Conservation (phyloP, 1,139 yeast genomes). For the Yamadazyma jaroonii region DNA sequence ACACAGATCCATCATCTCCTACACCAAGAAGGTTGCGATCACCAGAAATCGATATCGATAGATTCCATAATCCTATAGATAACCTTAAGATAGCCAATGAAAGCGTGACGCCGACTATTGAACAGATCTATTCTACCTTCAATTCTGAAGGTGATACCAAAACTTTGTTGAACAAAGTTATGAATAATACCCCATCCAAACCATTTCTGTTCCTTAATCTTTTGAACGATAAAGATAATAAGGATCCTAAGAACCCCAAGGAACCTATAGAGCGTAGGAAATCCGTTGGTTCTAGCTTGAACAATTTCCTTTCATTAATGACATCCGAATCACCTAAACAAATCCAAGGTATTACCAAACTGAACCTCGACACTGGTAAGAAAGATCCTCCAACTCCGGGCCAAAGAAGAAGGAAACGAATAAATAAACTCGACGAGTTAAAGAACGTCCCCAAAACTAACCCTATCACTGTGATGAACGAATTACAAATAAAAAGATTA, state of each 20-base stretch:
- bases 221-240: constrained; percentile 3
- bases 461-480: constrained; percentile 20
- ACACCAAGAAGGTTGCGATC: neutral
- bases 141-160: constrained; percentile 9
- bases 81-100: constrained; percentile 23
- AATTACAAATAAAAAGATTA: constrained; percentile 24
- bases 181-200: constrained; percentile 11
- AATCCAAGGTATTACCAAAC: constrained; percentile 5
- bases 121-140: constrained; percentile 21
- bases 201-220: constrained; percentile 13
- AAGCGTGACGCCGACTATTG: constrained; percentile 27
- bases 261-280: neutral
- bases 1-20: neutral
- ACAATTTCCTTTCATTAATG: constrained; percentile 13
- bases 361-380: constrained; percentile 4
- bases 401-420: constrained; percentile 6
- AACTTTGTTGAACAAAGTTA: constrained; percentile 20
- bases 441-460: constrained; percentile 16
- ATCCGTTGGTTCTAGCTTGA: constrained; percentile 10
- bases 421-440: constrained; percentile 11
- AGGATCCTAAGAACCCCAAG: neutral
- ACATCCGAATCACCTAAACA: constrained; percentile 10
- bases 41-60: constrained; percentile 2
- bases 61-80: constrained; percentile 42
- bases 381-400: neutral